A percentile compares a stretch with the other conserved stretches of the same genome.
phyloP scores from a whole-genome alignment of 1,139 yeast genomes.

The Debaryomyces robertsiae region DNA sequence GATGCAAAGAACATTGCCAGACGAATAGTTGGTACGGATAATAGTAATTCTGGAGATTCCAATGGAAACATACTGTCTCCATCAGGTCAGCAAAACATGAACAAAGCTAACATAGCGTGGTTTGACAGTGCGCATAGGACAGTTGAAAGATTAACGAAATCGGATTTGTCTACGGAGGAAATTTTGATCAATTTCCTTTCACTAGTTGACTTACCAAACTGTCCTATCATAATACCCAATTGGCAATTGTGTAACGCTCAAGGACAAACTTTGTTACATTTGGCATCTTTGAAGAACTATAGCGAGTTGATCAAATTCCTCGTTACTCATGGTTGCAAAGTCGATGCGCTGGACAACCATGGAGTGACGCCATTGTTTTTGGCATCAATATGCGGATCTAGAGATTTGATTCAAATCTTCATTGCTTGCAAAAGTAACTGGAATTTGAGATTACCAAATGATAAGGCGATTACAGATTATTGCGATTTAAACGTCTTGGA shows the following conservation, averaged over 20 bases:
- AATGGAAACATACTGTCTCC: constrained; percentile 1
- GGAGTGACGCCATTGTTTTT: constrained; percentile 88
- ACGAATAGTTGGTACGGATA: constrained; percentile 72
- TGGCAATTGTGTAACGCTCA: constrained; percentile 79
- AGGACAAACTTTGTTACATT: constrained; percentile 86
- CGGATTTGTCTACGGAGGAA: constrained; percentile 55
- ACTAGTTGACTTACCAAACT: constrained; percentile 60
- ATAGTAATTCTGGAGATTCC: constrained; percentile 7
- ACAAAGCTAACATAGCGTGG: constrained; percentile 43
- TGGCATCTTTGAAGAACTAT: constrained; percentile 78
- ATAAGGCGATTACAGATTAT: constrained; percentile 53
- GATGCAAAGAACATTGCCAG: constrained; percentile 91
- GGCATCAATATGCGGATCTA: constrained; percentile 76
- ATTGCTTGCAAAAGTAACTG: constrained; percentile 67
- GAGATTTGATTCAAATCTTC: constrained; percentile 59
- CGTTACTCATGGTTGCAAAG: constrained; percentile 76
- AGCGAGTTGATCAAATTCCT: constrained; percentile 60
- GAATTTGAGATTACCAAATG: constrained; percentile 56
- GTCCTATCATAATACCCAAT: constrained; percentile 66
- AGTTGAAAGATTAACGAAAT: constrained; percentile 51
- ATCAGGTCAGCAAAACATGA: constrained; percentile 13
- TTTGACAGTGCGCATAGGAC: constrained; percentile 50
- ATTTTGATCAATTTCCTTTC: constrained; percentile 65
- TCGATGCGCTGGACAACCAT: constrained; percentile 72
- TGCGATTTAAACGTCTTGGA: constrained; percentile 72